Base-by-base conservation (phyloP, 2,329 filamentous ascomycete species). In the Fusarium succisae region DNA sequence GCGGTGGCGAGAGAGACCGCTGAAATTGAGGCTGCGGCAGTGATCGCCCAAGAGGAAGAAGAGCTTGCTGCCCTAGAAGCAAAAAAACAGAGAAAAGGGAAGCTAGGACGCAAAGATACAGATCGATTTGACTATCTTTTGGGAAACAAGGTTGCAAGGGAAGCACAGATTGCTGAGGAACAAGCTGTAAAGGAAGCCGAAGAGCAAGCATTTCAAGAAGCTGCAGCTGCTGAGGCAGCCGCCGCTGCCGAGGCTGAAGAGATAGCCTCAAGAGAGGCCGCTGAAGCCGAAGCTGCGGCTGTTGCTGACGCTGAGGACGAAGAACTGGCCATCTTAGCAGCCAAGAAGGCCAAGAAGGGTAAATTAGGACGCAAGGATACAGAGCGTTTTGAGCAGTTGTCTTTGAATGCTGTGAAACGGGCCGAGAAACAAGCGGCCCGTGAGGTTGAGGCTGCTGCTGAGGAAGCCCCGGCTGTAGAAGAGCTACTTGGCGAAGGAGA, bases 311-410 rank as follows among this genome's bases (percentile, higher is more conserved):
- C 53, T 13, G 76, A 72, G 37, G 82, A 86, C 68, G 83, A 82
- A 13, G 82, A 87, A 73, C 82, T 84, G n/a, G 82, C 82, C 28
- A 80, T 81, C 12, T 81, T 81, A 44, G 80, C 82, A 63, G 83
- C 82, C 7, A 80, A 79, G 69, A 80, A 79, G 48, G 58, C 65
- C 39, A 87, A 84, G 76, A 83, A 84, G 71, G 76, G 76, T 43
- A 78, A 78, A 43, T 35, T 78, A 12, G 76, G 76, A 37, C 69
- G 76, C 18, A 78, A 78, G 30, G 76, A 78, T 63, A 75, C 69
- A 13, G 76, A 78, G 12, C 73, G 76, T 39, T 66, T 78, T 41
- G 63, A 68, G 14, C 32, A 66, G 32, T 39, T 77, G 14, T 70
- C 50, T 26, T 61, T 68, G 28, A 77, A 76, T 51, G 73, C 68